These are phyloP conservation scores for Polytrichum formosum DNA, from an alignment of 225 moss, liverwort and hornwort genomes.

Conservation along the genomic window DNA sequence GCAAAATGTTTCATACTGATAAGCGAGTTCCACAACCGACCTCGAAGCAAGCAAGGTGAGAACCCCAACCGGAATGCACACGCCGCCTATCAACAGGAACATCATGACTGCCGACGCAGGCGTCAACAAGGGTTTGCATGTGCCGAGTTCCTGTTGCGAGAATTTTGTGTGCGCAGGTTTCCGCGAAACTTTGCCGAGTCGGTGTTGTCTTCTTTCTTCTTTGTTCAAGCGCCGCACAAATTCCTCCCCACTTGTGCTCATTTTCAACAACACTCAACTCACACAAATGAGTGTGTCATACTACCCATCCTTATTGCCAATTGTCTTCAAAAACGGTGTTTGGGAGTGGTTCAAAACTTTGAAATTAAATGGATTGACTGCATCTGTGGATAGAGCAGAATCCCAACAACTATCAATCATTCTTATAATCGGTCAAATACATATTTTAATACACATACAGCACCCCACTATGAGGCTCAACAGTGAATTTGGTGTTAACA, in stretches of 20 bases:
- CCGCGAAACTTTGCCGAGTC: not conserved
- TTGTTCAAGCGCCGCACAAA: conserved; percentile 1
- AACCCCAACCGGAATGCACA: conserved; percentile 33
- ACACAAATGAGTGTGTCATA: no score
- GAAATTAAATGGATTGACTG: no score
- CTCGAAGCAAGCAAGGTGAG: conserved; percentile 32
- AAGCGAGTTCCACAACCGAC: conserved; percentile 40
- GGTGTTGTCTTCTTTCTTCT: not conserved
- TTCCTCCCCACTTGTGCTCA: not conserved
- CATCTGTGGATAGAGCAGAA: no score
- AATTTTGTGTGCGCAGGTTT: conserved; percentile 15
- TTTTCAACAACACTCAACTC: no score
- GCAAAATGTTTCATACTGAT: conserved; percentile 32
- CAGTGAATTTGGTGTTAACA: no score
- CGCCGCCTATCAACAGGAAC: conserved; percentile 25
- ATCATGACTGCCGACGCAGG: conserved; percentile 24
- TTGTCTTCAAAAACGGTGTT: no score
- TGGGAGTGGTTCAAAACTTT: no score
- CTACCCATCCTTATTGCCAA: no score
- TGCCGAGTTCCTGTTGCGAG: conserved; percentile 19
- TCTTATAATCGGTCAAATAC: no score
- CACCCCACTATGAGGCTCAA: no score
- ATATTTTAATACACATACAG: no score
- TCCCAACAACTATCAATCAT: no score
- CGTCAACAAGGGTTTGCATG: conserved; percentile 40